These are phyloP conservation scores for Abortiporus biennis DNA, from an alignment of 1,284 basidiomycete species.

Conservation along the genomic window DNA sequence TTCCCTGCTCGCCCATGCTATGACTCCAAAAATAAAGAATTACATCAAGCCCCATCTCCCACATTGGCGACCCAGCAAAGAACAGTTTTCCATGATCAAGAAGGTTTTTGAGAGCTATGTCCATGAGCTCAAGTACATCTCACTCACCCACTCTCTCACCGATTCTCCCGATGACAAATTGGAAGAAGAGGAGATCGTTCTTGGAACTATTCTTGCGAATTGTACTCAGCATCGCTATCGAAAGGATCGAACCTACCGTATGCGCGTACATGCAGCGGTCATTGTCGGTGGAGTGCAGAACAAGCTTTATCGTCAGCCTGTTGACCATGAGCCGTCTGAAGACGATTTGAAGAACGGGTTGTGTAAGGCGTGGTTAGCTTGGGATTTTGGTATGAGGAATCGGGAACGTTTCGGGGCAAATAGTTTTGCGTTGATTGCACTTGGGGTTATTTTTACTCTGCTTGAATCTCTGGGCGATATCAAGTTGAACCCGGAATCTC, in stretches of 20 bases:
- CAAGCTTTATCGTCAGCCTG: no score
- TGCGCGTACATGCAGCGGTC: constrained; percentile 17
- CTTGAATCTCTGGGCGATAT: constrained; percentile 36
- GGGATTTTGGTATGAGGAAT: constrained; percentile 44
- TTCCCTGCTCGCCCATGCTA: not conserved
- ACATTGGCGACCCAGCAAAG: not conserved
- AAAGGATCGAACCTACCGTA: constrained; percentile 15
- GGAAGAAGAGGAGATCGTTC: constrained; percentile 22
- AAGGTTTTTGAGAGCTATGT: constrained; percentile 12
- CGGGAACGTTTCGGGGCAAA: constrained; percentile 47
- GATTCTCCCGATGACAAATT: constrained; percentile 10
- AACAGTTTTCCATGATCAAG: constrained; percentile 1
- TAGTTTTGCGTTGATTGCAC: constrained; percentile 63
- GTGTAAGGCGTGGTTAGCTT: constrained; percentile 55
- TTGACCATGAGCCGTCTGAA: constrained; percentile 19
- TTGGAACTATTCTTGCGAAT: constrained; percentile 22
- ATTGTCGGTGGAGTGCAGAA: not conserved
- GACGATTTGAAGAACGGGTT: constrained; percentile 37
- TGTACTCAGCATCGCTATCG: constrained; percentile 16
- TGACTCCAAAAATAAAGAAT: not conserved
- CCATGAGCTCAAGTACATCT: constrained; percentile 18
- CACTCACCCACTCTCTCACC: constrained; percentile 12
- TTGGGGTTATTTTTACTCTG: constrained; percentile 55
- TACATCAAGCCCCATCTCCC: not conserved
- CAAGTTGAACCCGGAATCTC: no score